Base-by-base conservation (phyloP, 768 basidiomycete species). In the Panus rudis region DNA sequence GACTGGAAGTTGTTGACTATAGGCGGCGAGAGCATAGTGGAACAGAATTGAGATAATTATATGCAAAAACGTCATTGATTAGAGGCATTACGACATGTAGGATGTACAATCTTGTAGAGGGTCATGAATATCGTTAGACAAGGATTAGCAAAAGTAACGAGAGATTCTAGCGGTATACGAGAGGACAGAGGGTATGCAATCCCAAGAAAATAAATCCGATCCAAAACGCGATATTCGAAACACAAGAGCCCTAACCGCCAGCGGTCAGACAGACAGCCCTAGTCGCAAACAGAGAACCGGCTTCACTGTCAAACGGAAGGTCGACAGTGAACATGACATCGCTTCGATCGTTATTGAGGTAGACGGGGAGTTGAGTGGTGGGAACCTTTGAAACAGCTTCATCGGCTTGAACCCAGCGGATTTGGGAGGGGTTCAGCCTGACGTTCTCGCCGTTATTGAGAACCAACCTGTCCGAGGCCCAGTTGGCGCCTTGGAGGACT, bases 241-340 rank as follows among this genome's bases (percentile, higher is more conserved):
- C n/a, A n/a, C n/a, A n/a, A n/a, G n/a, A n/a, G n/a, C n/a, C n/a
- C 51, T 66, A 86, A 53, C 78, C 76, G 41, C 84, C 80, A 24
- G 92, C 91, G 6, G 88, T 92, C 54, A 97, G 69, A 64, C 92
- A 96, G 34, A 92, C 87, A 7, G 91, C 92, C 37, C 92, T 71
- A 68, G 88, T 92, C 22, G 89, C 80, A 10, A 91, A 86, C 51
- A 89, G 62, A 27, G 81, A 70, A 23, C 79, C 73, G 0, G 79
- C 79, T 31, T 70, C 73, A 48, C 62, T 72, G 47, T 84, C 84
- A 52, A 91, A 84, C 16, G 86, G 84, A 44, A 98, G 62, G 53
- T 89, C 78, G 26, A 94, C 82, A 1, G 87, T 91, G 68, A 96
- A 93, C 56, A 98, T 66, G 25, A 94, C 87, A 55, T 92, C 89